These are phyloP conservation scores for Daldinia childiae DNA, from an alignment of 495 filamentous ascomycete species.

Conservation along the genomic window DNA sequence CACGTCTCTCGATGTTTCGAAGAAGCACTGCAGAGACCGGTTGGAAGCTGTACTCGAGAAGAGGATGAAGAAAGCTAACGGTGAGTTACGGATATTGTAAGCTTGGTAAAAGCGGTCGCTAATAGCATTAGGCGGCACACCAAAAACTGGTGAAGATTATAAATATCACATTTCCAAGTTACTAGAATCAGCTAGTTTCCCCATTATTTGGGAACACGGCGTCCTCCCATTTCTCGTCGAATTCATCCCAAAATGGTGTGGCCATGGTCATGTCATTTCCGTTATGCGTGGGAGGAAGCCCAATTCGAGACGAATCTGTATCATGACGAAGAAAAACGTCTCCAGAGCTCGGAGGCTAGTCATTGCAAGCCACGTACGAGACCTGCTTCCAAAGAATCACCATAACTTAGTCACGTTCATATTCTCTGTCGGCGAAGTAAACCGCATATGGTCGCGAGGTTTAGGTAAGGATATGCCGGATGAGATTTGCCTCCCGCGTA, in stretches of 20 bases:
- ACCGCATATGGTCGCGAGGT: conserved; percentile 44
- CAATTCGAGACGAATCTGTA: conserved; percentile 41
- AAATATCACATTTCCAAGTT: conserved; percentile 28
- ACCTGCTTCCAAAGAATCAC: conserved; percentile 41
- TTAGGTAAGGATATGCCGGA: conserved; percentile 41
- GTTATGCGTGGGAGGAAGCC: conserved; percentile 43
- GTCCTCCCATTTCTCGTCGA: conserved; percentile 48
- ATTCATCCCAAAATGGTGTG: conserved; percentile 48
- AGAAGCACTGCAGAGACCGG: conserved; percentile 44
- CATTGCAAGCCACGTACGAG: conserved; percentile 44
- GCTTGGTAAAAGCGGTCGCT: not conserved
- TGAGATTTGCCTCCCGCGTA: conserved; percentile 44
- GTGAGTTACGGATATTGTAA: conserved; percentile 12
- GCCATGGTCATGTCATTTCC: conserved; percentile 46
- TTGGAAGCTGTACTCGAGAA: conserved; percentile 39
- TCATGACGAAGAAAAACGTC: conserved; percentile 38
- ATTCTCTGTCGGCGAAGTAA: conserved; percentile 42
- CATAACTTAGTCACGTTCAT: conserved; percentile 34
- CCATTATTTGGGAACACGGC: conserved; percentile 46
- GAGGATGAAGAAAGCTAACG: conserved; percentile 31
- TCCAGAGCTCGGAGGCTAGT: conserved; percentile 41
- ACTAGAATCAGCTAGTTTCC: conserved; percentile 43
- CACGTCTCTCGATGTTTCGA: conserved; percentile 43
- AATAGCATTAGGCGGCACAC: conserved; percentile 19
- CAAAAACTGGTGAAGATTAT: conserved; percentile 35